A percentile compares a stretch with the other conserved stretches of the same genome.
Evolutionary conservation across 306 rosid species (phyloP).

Genomic region (Corylus americana): DNA sequence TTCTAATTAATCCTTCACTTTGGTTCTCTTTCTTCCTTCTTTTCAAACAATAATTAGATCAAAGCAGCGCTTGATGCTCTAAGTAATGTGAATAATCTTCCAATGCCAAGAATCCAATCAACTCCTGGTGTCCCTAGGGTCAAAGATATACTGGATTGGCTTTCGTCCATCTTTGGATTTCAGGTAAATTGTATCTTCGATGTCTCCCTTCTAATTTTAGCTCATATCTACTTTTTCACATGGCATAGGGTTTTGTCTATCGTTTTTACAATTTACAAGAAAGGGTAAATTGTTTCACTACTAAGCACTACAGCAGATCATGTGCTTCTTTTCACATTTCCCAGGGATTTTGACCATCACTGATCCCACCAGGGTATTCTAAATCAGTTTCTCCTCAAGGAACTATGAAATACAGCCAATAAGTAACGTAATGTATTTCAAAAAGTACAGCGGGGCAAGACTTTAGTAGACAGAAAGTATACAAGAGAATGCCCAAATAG

Average conservation of each 20-base stretch:
- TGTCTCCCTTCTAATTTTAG: slow-evolving; percentile 12
- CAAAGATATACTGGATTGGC: slow-evolving; percentile 91
- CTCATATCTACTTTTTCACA: neutral
- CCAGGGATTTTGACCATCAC: neutral
- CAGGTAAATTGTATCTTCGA: slow-evolving; percentile 59
- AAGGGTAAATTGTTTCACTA: too few relatives aligned
- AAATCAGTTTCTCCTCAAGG: neutral
- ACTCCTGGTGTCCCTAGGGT: slow-evolving; percentile 36
- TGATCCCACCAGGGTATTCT: neutral
- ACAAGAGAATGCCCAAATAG: too few relatives aligned
- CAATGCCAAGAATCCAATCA: slow-evolving; percentile 57
- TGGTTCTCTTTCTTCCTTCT: slow-evolving; percentile 14
- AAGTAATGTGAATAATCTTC: slow-evolving; percentile 65
- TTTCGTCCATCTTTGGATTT: slow-evolving; percentile 78
- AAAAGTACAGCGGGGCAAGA: too few relatives aligned
- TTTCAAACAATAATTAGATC: slow-evolving; percentile 49
- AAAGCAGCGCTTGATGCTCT: slow-evolving; percentile 74
- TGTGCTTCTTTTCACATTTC: neutral
- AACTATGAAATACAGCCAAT: neutral
- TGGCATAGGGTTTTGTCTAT: neutral
- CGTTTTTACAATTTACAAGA: too few relatives aligned
- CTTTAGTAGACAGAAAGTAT: too few relatives aligned
- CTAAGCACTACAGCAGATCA: neutral
- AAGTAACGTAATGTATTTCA: too few relatives aligned
- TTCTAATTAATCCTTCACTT: slow-evolving; percentile 9